These are phyloP conservation scores for Xylaria sp. DNA, from an alignment of 2,329 filamentous ascomycete genomes.

Conservation along the genomic window DNA sequence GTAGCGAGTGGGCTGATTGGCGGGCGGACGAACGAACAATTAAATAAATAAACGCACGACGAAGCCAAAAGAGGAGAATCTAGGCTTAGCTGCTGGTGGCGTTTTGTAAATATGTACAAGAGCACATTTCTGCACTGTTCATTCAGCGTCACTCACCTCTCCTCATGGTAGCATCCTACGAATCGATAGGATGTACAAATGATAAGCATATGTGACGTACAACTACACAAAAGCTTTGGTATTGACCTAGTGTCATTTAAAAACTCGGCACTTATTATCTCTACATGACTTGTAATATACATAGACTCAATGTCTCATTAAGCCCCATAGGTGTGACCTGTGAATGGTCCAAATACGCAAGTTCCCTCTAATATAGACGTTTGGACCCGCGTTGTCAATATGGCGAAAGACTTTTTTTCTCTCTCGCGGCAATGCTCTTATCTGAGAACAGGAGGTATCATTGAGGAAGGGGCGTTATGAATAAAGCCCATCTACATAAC, in stretches of 20 bases:
- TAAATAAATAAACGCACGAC: constrained; percentile 4
- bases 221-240: background rate
- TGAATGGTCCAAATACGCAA: background rate
- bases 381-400: background rate
- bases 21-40: constrained; percentile 4
- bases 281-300: background rate
- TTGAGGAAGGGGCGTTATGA: background rate
- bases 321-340: background rate
- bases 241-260: background rate
- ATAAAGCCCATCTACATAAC: constrained; percentile 6
- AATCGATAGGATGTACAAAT: background rate
- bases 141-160: constrained; percentile 35
- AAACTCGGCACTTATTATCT: background rate
- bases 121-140: constrained; percentile 45
- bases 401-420: background rate
- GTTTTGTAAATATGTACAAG: constrained; percentile 51
- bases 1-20: constrained; percentile 16
- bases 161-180: background rate
- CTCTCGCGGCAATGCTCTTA: background rate
- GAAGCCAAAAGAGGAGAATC: constrained; percentile 14
- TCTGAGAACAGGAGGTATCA: background rate
- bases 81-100: constrained; percentile 15
- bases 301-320: background rate
- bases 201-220: background rate
- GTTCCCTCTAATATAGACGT: no score